Evolutionary conservation across 1,139 yeast species (phyloP).

Genomic region (Yamadazyma dushanensis): DNA sequence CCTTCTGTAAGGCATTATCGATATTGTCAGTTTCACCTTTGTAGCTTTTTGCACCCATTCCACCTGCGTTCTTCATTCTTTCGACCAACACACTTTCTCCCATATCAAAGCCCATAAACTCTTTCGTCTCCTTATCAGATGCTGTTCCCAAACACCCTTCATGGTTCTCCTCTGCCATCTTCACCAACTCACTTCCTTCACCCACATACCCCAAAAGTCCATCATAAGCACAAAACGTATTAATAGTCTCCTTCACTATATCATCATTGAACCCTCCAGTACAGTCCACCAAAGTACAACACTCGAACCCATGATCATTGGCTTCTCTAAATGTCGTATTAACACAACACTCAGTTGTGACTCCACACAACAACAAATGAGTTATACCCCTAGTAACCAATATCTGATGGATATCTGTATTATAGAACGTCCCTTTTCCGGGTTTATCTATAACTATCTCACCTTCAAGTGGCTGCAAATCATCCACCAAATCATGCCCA

Average conservation of each 20-base stretch:
- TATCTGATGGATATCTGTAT: slow-evolving; percentile 16
- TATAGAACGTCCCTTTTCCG: slow-evolving; percentile 16
- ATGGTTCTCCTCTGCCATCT: slow-evolving; percentile 5
- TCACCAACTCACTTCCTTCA: slow-evolving; percentile 11
- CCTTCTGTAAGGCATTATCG: slow-evolving; percentile 3
- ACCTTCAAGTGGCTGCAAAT: slow-evolving; percentile 9
- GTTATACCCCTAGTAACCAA: slow-evolving; percentile 16
- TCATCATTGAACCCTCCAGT: slow-evolving; percentile 14
- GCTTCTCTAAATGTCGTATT: slow-evolving; percentile 18
- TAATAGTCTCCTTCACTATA: slow-evolving; percentile 13
- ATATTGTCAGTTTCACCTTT: slow-evolving; percentile 1
- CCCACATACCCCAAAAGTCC: slow-evolving; percentile 15
- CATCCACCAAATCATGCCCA: slow-evolving; percentile 15
- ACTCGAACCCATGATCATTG: slow-evolving; percentile 17
- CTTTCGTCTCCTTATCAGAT: not conserved
- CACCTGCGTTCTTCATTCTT: slow-evolving; percentile 8
- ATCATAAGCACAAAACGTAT: slow-evolving; percentile 17
- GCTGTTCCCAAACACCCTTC: not conserved
- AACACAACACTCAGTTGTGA: slow-evolving; percentile 18
- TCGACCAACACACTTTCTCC: slow-evolving; percentile 5
- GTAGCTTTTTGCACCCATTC: not conserved
- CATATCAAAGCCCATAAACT: slow-evolving; percentile 1
- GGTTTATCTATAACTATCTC: slow-evolving; percentile 17
- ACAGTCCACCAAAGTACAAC: slow-evolving; percentile 15
- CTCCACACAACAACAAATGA: slow-evolving; percentile 15